These are phyloP conservation scores for Penicillium soppii DNA, from an alignment of 495 filamentous ascomycete genomes.

Conservation along the genomic window DNA sequence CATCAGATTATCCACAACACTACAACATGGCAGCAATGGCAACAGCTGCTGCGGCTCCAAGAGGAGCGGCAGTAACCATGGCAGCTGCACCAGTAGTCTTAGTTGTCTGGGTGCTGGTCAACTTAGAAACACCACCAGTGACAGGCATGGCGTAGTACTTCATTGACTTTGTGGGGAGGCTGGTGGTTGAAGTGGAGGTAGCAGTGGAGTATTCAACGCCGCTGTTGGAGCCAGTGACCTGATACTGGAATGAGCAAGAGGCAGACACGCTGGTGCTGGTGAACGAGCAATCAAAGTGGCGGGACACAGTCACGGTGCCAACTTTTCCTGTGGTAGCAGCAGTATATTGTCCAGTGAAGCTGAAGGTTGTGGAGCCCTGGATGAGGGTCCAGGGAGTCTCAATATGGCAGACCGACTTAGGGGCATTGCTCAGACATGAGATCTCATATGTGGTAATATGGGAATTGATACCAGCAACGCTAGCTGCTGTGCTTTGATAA, in stretches of 20 bases:
- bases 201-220: neutral
- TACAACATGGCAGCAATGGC: neutral
- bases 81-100: slow-evolving; percentile 6
- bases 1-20: neutral
- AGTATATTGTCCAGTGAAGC: neutral
- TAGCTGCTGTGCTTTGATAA: slow-evolving; percentile 22
- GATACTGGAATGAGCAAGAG: slow-evolving; percentile 1
- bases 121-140: slow-evolving; percentile 6
- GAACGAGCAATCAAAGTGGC: slow-evolving; percentile 5
- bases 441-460: slow-evolving; percentile 23
- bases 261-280: slow-evolving; percentile 8
- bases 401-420: slow-evolving; percentile 14
- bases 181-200: neutral
- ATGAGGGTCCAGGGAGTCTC: slow-evolving; percentile 22
- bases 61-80: slow-evolving; percentile 11
- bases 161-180: neutral
- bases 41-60: slow-evolving; percentile 2
- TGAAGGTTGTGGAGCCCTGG: slow-evolving; percentile 16
- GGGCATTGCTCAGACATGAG: slow-evolving; percentile 14
- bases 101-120: slow-evolving; percentile 6
- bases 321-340: neutral
- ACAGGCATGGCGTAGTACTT: slow-evolving; percentile 1
- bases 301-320: neutral
- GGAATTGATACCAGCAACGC: slow-evolving; percentile 21
- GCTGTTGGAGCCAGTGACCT: neutral